phyloP scores from a whole-genome alignment of 2,329 filamentous ascomycete species.

The Allantophomopsis cytisporea region DNA sequence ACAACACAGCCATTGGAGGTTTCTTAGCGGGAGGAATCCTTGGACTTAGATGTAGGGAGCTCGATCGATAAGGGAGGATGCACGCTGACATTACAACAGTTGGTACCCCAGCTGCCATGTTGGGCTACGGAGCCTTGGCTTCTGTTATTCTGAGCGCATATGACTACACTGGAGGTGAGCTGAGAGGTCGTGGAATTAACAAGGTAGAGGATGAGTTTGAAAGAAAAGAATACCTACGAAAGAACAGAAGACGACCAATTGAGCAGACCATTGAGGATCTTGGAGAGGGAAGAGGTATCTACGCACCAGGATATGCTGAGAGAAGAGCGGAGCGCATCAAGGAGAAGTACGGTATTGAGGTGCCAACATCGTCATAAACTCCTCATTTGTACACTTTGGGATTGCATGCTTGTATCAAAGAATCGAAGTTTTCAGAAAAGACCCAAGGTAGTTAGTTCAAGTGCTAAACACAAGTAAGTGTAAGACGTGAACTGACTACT shows the following conservation, averaged over 20 bases:
- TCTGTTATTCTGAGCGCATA: slow-evolving; percentile 43
- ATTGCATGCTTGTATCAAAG: too few relatives aligned
- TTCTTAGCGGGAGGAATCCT: slow-evolving; percentile 49
- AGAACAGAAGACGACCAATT: slow-evolving; percentile 45
- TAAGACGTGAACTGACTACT: too few relatives aligned
- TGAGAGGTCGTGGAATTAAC: slow-evolving; percentile 35
- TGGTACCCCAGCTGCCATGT: slow-evolving; percentile 46
- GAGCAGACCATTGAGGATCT: slow-evolving; percentile 53
- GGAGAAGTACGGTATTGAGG: slow-evolving; percentile 57
- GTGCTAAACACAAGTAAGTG: too few relatives aligned
- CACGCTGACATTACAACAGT: slow-evolving; percentile 20
- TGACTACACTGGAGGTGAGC: slow-evolving; percentile 46
- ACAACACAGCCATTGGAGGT: slow-evolving; percentile 50
- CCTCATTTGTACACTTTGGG: slow-evolving; percentile 2
- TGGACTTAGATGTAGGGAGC: slow-evolving; percentile 41
- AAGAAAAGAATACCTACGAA: slow-evolving; percentile 46
- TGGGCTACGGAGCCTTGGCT: slow-evolving; percentile 48
- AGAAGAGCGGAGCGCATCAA: slow-evolving; percentile 52
- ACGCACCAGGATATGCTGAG: slow-evolving; percentile 54
- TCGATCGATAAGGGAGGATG: background rate
- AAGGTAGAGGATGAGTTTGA: slow-evolving; percentile 46
- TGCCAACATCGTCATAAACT: slow-evolving; percentile 22
- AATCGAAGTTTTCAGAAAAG: too few relatives aligned
- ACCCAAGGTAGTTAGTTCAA: too few relatives aligned
- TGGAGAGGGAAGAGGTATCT: slow-evolving; percentile 63